Evolutionary conservation across 2,329 filamentous ascomycete species (phyloP).

Genomic region (Berkeleyomyces basicola): DNA sequence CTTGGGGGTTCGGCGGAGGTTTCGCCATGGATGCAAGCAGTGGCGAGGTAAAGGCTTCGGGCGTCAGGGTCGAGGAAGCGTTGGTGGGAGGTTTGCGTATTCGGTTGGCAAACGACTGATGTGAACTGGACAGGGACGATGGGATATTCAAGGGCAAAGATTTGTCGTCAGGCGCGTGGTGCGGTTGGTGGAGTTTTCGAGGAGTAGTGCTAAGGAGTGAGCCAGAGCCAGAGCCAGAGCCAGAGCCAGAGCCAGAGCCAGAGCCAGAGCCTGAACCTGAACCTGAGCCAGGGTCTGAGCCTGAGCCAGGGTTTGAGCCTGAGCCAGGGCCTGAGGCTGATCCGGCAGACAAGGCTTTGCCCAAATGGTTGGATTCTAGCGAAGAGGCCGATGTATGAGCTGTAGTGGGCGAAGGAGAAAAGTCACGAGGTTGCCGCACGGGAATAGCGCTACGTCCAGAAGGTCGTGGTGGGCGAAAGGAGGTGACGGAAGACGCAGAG

Average conservation of each 20-base stretch:
- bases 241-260: not conserved
- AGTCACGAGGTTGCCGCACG: slow-evolving; percentile 10
- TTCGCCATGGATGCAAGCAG: slow-evolving; percentile 1
- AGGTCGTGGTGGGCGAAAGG: slow-evolving; percentile 4
- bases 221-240: not conserved
- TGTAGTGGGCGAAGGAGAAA: slow-evolving; percentile 9
- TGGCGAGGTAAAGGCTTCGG: not conserved
- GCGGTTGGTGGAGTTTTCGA: slow-evolving; percentile 1
- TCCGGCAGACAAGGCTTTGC: slow-evolving; percentile 1
- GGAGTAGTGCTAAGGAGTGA: not conserved
- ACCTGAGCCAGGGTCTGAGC: not conserved
- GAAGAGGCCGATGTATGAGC: slow-evolving; percentile 9
- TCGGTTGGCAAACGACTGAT: slow-evolving; percentile 39
- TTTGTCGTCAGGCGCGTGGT: slow-evolving; percentile 3
- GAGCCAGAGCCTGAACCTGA: not conserved
- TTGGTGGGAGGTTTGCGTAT: slow-evolving; percentile 33
- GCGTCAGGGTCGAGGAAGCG: slow-evolving; percentile 11
- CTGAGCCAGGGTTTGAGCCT: not conserved
- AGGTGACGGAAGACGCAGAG: not conserved
- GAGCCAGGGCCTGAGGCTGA: not conserved
- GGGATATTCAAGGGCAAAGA: not conserved
- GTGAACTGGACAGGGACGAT: slow-evolving; percentile 1
- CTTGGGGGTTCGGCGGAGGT: not conserved
- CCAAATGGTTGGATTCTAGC: slow-evolving; percentile 4
- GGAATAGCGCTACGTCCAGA: slow-evolving; percentile 12